Percentiles rank a stretch among this genome's conserved stretches.
Evolutionary conservation across 2,329 filamentous ascomycete genomes (phyloP).

Genomic region (Calonectria henricotiae): DNA sequence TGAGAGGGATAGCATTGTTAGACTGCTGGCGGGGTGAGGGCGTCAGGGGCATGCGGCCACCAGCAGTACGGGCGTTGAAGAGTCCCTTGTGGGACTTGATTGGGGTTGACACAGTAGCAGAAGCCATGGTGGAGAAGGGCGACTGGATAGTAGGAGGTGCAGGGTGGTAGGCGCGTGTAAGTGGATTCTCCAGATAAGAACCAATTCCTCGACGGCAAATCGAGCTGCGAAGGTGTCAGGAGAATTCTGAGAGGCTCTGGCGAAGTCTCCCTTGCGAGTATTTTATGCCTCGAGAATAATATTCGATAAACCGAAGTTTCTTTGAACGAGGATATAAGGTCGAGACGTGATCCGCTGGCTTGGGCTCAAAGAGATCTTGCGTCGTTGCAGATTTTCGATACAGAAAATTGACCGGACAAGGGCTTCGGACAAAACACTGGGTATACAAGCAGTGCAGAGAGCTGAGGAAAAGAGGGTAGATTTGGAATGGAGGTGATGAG

Average conservation of each 20-base stretch:
- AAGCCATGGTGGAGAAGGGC: slow-evolving; percentile 79
- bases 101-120: slow-evolving; percentile 85
- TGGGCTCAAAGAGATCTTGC: slow-evolving; percentile 67
- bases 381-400: slow-evolving; percentile 57
- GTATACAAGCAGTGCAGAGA: slow-evolving; percentile 40
- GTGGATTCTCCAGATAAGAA: slow-evolving; percentile 61
- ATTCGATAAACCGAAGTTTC: slow-evolving; percentile 66
- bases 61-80: slow-evolving; percentile 93
- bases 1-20: slow-evolving; percentile 65
- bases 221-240: slow-evolving; percentile 63
- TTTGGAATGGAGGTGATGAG: slow-evolving; percentile 30
- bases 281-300: slow-evolving; percentile 63
- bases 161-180: slow-evolving; percentile 40
- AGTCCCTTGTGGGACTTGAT: slow-evolving; percentile 95
- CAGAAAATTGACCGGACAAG: slow-evolving; percentile 47
- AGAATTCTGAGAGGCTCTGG: slow-evolving; percentile 74
- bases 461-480: slow-evolving; percentile 33
- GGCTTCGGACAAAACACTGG: slow-evolving; percentile 47
- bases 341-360: slow-evolving; percentile 67
- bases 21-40: slow-evolving; percentile 86
- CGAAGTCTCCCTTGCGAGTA: slow-evolving; percentile 73
- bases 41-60: slow-evolving; percentile 94
- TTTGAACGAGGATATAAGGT: slow-evolving; percentile 63
- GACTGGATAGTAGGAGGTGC: slow-evolving; percentile 37
- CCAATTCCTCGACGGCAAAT: slow-evolving; percentile 63